These are phyloP conservation scores for Erythrobasidium yunnanense DNA, from an alignment of 768 basidiomycete genomes.

Conservation along the genomic window DNA sequence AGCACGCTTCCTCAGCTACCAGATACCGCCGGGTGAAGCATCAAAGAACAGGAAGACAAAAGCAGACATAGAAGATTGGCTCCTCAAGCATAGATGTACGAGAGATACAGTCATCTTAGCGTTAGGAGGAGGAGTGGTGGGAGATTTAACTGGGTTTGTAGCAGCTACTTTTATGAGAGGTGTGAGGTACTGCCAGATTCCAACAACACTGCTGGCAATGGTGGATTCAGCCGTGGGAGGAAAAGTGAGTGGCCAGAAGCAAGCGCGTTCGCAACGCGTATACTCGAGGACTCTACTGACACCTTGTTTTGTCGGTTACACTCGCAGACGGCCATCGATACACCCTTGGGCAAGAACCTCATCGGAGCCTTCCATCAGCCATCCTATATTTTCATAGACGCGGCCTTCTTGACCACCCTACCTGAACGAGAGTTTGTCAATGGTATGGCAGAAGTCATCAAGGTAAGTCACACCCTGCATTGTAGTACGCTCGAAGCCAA, in stretches of 20 bases:
- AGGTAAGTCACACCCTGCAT: conserved; percentile 52
- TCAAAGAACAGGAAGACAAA: conserved; percentile 85
- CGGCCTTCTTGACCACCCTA: conserved; percentile 85
- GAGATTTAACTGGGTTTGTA: conserved; percentile 90
- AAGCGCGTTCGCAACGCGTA: no score
- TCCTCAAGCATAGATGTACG: conserved; percentile 76
- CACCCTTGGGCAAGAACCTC: conserved; percentile 93
- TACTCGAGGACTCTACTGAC: no score
- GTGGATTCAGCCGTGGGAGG: conserved; percentile 96
- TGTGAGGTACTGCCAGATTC: conserved; percentile 86
- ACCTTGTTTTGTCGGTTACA: no score
- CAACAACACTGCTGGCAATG: conserved; percentile 93
- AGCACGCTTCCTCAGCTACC: conserved; percentile 58
- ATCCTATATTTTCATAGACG: conserved; percentile 91
- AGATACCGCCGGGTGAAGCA: conserved; percentile 81
- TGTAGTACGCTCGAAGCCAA: not conserved
- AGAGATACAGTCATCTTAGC: conserved; percentile 86
- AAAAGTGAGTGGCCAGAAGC: conserved; percentile 53
- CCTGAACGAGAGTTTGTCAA: conserved; percentile 91
- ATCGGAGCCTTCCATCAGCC: conserved; percentile 99
- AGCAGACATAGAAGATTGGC: conserved; percentile 83
- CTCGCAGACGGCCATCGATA: conserved; percentile 82
- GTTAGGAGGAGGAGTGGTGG: conserved; percentile 92
- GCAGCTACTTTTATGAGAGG: conserved; percentile 94
- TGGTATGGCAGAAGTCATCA: conserved; percentile 96